phyloP scores from a whole-genome alignment of 257 asterid species.

The Forsythia viridissima region DNA sequence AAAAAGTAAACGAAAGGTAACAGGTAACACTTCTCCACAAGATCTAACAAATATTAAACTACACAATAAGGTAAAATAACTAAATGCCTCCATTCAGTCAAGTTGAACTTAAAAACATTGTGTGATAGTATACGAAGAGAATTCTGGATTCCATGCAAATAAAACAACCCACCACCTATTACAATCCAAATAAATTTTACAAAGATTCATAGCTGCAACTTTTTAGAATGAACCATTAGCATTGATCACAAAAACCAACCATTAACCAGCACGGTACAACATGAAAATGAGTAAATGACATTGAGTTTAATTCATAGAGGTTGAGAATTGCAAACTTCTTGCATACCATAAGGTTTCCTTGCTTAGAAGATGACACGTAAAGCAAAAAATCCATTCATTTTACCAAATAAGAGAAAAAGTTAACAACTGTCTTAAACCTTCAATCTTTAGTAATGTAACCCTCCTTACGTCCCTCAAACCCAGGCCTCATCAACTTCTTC shows the following conservation, averaged over 20 bases:
- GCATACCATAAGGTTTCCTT: neutral
- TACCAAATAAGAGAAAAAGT: neutral
- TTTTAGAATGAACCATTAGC: neutral
- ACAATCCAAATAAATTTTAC: neutral
- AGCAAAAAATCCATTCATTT: conserved; percentile 6
- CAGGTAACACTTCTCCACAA: neutral
- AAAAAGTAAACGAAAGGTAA: neutral
- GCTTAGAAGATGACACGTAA: conserved; percentile 5
- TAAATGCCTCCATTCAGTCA: neutral
- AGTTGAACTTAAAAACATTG: neutral
- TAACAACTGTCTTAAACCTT: conserved; percentile 25
- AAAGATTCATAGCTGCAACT: neutral
- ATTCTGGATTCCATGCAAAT: neutral
- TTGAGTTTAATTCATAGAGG: neutral
- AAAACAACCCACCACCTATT: neutral
- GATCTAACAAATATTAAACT: neutral
- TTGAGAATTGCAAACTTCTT: neutral
- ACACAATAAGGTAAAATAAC: neutral
- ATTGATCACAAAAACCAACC: conserved; percentile 4
- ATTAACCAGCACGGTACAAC: conserved; percentile 12
- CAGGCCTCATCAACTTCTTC: conserved; percentile 96
- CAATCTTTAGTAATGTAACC: conserved; percentile 60
- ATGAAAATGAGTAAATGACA: neutral
- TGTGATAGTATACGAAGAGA: neutral
- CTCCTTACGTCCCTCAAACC: conserved; percentile 84